A percentile compares a stretch with the other conserved stretches of the same genome.
Conservation (phyloP, 257 asterid genomes). For the Linderniella brevidens region DNA sequence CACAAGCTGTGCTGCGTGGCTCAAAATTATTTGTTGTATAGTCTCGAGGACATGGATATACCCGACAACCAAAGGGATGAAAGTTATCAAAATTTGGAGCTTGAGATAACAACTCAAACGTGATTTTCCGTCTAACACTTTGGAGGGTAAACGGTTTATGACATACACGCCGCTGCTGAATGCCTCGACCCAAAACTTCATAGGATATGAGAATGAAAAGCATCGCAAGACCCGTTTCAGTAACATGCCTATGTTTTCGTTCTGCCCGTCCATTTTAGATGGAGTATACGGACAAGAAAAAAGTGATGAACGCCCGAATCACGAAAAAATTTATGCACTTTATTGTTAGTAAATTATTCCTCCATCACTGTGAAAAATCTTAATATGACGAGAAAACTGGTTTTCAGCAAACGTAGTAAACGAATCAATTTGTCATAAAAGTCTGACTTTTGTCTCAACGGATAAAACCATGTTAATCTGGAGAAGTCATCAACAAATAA, state of each 20-base stretch:
- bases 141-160: background rate
- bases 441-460: background rate
- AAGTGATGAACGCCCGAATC: background rate
- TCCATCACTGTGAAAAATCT: slow-evolving; percentile 8
- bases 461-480: too few relatives aligned
- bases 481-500: too few relatives aligned
- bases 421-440: background rate
- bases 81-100: background rate
- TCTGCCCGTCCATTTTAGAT: background rate
- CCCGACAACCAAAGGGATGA: slow-evolving; percentile 6
- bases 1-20: background rate
- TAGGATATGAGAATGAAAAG: background rate
- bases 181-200: background rate
- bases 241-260: background rate
- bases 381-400: background rate
- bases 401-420: background rate
- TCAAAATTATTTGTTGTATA: background rate
- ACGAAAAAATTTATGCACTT: background rate
- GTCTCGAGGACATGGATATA: background rate
- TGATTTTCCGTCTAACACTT: background rate
- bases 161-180: background rate
- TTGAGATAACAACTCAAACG: background rate
- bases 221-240: background rate
- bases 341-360: slow-evolving; percentile 3
- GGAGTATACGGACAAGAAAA: background rate